These are phyloP conservation scores for Schwanniomyces polymorphus DNA, from an alignment of 805 yeast genomes.

Conservation along the genomic window DNA sequence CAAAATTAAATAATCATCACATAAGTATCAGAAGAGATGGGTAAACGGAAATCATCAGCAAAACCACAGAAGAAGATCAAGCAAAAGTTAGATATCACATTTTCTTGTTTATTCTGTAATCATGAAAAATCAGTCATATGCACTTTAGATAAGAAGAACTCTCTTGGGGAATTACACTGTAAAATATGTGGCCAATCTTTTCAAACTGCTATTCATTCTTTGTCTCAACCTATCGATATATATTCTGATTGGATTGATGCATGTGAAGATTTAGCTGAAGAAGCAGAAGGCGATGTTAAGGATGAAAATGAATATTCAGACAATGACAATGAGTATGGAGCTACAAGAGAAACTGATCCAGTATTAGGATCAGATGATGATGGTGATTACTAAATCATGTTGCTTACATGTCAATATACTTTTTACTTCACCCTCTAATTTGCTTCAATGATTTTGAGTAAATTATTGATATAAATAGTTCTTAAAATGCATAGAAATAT, in stretches of 20 bases:
- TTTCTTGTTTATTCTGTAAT: conserved; percentile 91
- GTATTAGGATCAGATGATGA: conserved; percentile 31
- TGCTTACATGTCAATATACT: neutral
- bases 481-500: neutral
- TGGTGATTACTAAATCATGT: conserved; percentile 9
- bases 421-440: conserved; percentile 1
- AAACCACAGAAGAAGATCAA: conserved; percentile 79
- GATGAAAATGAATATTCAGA: conserved; percentile 33
- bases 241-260: conserved; percentile 99
- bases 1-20: neutral
- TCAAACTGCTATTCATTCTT: conserved; percentile 81
- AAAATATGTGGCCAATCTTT: conserved; percentile 93
- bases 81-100: conserved; percentile 75
- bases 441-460: neutral
- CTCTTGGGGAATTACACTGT: conserved; percentile 82
- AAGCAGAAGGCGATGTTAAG: conserved; percentile 34
- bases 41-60: conserved; percentile 80
- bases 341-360: conserved; percentile 16
- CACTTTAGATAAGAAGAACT: conserved; percentile 79
- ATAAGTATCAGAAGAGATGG: conserved; percentile 39
- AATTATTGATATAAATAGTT: neutral
- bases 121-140: conserved; percentile 92
- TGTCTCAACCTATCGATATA: conserved; percentile 89
- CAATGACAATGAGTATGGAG: conserved; percentile 24
- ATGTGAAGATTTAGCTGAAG: conserved; percentile 83